Base-by-base conservation (phyloP, 768 basidiomycete species). In the Suillus placidus region DNA sequence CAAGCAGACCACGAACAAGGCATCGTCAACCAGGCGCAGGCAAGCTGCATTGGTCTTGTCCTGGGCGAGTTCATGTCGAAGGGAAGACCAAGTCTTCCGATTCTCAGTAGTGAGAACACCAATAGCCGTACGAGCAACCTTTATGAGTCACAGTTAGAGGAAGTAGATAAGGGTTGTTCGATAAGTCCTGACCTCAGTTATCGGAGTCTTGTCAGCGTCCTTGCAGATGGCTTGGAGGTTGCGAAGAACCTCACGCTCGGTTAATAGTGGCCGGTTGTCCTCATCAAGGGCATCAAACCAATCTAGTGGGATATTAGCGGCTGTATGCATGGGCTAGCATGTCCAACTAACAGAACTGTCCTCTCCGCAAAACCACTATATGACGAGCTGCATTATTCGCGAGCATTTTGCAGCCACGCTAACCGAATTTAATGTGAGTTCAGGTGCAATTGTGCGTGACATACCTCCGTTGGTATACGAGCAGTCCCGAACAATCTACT, bases 91-190 rank as follows among this genome's bases (percentile, higher is more conserved):
- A 18, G 90, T 87, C 79, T 93, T 96, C 40, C 97, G 84, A 73
- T 96, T 94, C 76, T 99, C 97, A 0, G 97, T 97, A 0, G 95
- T 92, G 35, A 99, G 83, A 16, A 99, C 91, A n/a, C 97, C 97
- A 45, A 99, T 87, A 0, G 95, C 87, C 52, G 88, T 82, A 37
- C 88, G 86, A 1, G 95, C 94, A 32, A 92, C 93, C 84, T 91
- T 70, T 34, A 57, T 30, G 61, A 52, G 45, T 45, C 63, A 77
- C 76, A 64, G 20, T 35, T 35, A 51, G 30, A 57, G 32, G 2
- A 60, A 38, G n/a, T 55, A 34, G 6, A 34, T 13, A 20, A 6
- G 2, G 32, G 0, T 23, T 0, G 20, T 0, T 5, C n/a, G 12
- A 34, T 30, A n/a, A 32, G n/a, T 32, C 20, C 70, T 35, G 9